phyloP scores from a whole-genome alignment of 2,329 filamentous ascomycete species.

The Fusarium odoratissimum region DNA sequence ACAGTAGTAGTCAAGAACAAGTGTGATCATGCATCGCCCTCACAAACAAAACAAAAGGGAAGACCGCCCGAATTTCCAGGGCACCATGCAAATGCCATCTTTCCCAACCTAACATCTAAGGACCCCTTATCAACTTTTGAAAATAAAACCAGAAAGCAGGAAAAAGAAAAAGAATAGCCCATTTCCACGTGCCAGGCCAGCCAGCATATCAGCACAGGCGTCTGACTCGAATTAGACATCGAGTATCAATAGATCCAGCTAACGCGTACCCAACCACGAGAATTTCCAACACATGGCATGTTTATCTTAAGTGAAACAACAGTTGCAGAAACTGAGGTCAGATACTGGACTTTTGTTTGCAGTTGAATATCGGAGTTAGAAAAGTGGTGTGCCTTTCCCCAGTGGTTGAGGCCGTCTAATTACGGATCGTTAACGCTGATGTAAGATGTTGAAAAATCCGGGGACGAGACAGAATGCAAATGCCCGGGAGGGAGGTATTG shows the following conservation, averaged over 20 bases:
- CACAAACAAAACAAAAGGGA: neutral
- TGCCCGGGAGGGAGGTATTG: conserved; percentile 33
- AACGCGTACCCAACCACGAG: neutral
- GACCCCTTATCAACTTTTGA: conserved; percentile 19
- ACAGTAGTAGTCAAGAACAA: conserved; percentile 13
- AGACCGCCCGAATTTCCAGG: conserved; percentile 13
- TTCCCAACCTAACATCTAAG: conserved; percentile 30
- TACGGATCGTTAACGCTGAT: conserved; percentile 34
- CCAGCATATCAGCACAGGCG: conserved; percentile 4
- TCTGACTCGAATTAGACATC: neutral
- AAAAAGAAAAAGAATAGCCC: neutral
- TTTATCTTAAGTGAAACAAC: neutral
- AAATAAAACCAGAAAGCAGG: neutral
- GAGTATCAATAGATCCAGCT: neutral
- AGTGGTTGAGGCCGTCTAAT: conserved; percentile 10
- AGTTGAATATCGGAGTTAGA: conserved; percentile 6
- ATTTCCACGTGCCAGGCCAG: conserved; percentile 6
- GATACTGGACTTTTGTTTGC: conserved; percentile 15
- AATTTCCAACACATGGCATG: neutral
- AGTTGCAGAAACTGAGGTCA: neutral
- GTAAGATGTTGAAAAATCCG: conserved; percentile 33
- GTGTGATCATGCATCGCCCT: neutral
- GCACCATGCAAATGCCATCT: conserved; percentile 38
- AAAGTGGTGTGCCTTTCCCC: conserved; percentile 26
- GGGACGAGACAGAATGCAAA: conserved; percentile 1